These are phyloP conservation scores for Amphibolis antarctica DNA, from an alignment of 106 monocot species.

Conservation along the genomic window DNA sequence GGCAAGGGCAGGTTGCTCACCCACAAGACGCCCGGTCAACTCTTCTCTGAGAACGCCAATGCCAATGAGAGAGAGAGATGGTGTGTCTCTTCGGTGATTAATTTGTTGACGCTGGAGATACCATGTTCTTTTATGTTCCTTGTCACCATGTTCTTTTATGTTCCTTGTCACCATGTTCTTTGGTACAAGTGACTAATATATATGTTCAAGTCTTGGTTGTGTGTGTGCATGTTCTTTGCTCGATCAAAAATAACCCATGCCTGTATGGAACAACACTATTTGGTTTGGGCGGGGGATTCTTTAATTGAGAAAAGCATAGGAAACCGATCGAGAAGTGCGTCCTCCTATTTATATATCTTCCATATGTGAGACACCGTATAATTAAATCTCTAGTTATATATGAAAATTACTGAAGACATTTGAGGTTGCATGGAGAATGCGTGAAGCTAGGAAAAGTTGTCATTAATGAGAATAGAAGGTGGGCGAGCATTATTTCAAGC, in stretches of 20 bases:
- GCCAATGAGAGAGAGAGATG: neutral
- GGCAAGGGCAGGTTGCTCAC: constrained; percentile 13
- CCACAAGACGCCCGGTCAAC: constrained; percentile 11
- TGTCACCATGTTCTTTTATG: neutral
- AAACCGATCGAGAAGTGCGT: too few species aligned
- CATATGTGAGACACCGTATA: too few species aligned
- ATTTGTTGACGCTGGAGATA: neutral
- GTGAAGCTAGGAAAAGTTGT: too few species aligned
- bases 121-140: neutral
- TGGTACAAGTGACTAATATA: neutral
- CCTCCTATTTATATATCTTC: too few species aligned
- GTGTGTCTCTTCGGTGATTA: neutral
- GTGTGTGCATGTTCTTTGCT: neutral
- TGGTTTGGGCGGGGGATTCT: too few species aligned
- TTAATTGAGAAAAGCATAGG: too few species aligned
- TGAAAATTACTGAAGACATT: too few species aligned
- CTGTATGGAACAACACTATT: neutral
- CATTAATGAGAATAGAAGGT: too few species aligned
- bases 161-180: neutral
- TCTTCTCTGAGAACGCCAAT: neutral
- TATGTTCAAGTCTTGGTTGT: neutral
- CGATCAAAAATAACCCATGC: neutral
- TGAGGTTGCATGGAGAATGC: too few species aligned
- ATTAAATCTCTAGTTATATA: too few species aligned
- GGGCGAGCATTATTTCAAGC: too few species aligned